phyloP scores from a whole-genome alignment of 2,329 filamentous ascomycete genomes.

The Juglanconis juglandina region DNA sequence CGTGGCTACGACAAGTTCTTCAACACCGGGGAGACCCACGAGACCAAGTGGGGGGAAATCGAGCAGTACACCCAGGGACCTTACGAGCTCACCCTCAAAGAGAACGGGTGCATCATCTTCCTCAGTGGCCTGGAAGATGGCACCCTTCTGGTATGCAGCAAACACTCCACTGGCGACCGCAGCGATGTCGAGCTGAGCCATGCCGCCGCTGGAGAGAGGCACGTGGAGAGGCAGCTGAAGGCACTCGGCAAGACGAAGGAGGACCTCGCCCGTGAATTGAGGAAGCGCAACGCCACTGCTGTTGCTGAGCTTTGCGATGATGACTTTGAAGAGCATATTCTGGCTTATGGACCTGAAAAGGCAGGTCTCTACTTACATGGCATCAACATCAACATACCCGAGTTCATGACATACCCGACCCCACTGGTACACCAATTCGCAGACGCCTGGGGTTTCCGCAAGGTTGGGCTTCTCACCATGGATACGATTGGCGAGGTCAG shows the following conservation, averaged over 20 bases:
- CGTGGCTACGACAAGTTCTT: slow-evolving; percentile 99
- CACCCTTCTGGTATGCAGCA: slow-evolving; percentile 93
- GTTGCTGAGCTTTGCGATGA: slow-evolving; percentile 97
- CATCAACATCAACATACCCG: slow-evolving; percentile 90
- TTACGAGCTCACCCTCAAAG: slow-evolving; percentile 94
- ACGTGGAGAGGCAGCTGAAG: slow-evolving; percentile 76
- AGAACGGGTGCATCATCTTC: slow-evolving; percentile 99
- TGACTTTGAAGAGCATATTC: slow-evolving; percentile 91
- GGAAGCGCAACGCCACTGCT: slow-evolving; percentile 82
- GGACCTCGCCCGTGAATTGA: slow-evolving; percentile 73
- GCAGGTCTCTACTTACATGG: slow-evolving; percentile 94
- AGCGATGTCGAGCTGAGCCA: slow-evolving; percentile 72
- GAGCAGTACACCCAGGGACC: slow-evolving; percentile 73
- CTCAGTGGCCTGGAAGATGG: slow-evolving; percentile 86
- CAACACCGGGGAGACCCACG: slow-evolving; percentile 78
- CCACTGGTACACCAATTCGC: slow-evolving; percentile 84
- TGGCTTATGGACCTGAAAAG: slow-evolving; percentile 77
- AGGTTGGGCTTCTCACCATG: slow-evolving; percentile 76
- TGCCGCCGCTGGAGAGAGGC: slow-evolving; percentile 76
- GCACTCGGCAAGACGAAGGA: slow-evolving; percentile 72
- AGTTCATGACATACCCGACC: slow-evolving; percentile 84
- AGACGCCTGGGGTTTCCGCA: slow-evolving; percentile 88
- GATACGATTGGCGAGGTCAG: slow-evolving; percentile 72
- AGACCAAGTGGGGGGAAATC: slow-evolving; percentile 82
- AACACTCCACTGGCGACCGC: slow-evolving; percentile 89